phyloP scores from a whole-genome alignment of 768 basidiomycete species.

The Kwoniella bestiolae region DNA sequence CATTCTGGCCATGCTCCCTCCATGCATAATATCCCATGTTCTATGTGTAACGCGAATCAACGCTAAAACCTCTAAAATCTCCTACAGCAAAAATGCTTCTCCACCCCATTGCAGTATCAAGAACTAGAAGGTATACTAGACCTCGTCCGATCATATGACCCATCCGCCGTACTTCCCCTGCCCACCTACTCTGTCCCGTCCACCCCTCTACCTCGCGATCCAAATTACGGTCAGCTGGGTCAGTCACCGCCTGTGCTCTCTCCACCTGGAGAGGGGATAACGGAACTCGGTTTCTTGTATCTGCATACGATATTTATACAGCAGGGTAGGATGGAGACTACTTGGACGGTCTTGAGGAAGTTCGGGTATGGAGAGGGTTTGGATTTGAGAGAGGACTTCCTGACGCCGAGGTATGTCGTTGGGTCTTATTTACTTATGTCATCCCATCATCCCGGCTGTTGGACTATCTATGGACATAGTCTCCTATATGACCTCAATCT shows the following conservation, averaged over 20 bases:
- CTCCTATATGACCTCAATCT: no score
- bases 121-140: slow-evolving; percentile 96
- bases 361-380: slow-evolving; percentile 97
- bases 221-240: slow-evolving; percentile 36
- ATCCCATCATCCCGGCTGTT: background rate
- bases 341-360: slow-evolving; percentile 92
- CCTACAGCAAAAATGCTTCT: slow-evolving; percentile 86
- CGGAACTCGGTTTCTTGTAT: slow-evolving; percentile 89
- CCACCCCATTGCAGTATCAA: slow-evolving; percentile 84
- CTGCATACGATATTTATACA: slow-evolving; percentile 97
- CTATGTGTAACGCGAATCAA: no score
- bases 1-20: background rate
- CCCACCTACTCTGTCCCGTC: slow-evolving; percentile 41
- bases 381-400: slow-evolving; percentile 80
- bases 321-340: slow-evolving; percentile 90
- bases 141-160: slow-evolving; percentile 80
- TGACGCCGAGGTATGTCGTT: slow-evolving; percentile 77
- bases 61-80: background rate
- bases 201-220: slow-evolving; percentile 37
- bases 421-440: background rate
- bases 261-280: slow-evolving; percentile 65
- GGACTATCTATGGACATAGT: background rate
- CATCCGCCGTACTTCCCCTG: slow-evolving; percentile 68
- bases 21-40: no score
- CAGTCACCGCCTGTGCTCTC: slow-evolving; percentile 36